Base-by-base conservation (phyloP, 2,329 filamentous ascomycete genomes). In the Dactylellina leptospora region DNA sequence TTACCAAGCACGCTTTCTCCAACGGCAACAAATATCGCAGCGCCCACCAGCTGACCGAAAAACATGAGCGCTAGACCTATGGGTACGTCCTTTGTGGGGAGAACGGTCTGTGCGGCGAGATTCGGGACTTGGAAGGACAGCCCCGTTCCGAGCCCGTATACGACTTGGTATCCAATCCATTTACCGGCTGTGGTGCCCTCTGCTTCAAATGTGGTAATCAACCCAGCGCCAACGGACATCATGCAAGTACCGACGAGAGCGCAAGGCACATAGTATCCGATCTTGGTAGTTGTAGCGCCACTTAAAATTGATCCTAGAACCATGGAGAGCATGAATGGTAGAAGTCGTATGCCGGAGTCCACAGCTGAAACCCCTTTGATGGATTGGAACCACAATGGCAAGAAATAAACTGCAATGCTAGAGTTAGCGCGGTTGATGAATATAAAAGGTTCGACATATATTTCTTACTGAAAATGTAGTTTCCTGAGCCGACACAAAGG, bases 181-280 rank as follows among this genome's bases (percentile, higher is more conserved):
- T 81, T 79, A 3, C 27, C 16, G 4, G 45, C 40, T 16, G 45
- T 18, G 4, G 83, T 86, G 11, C n/a, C 16, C 74, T 81, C 74
- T 2, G 84, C 78, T 48, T 79, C 69, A 25, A 83, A 78, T 0
- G 81, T 82, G 0, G 84, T 84, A 70, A 88, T 81, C 61, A 88
- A 81, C 11, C 85, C 86, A 2, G 80, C 78, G 6, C 85, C 84
- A 61, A 86, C 76, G 40, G 83, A 79, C 80, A 82, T 82, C 71
- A 81, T 80, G 2, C 84, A 82, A 6, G 82, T 82, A 8, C 63
- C 44, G 13, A 82, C 33, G 10, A 87, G 79, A 83, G 87, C 86
- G 16, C 82, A 81, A 0, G 84, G 86, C 2, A 83, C 83, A 73
- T 88, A 88, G 77, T 88, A 88, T 36, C 86, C 86, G 30, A 86